A percentile compares a stretch with the other conserved stretches of the same genome.
Evolutionary conservation across 2,329 filamentous ascomycete genomes (phyloP).

Genomic region (Neofusicoccum laricinum): DNA sequence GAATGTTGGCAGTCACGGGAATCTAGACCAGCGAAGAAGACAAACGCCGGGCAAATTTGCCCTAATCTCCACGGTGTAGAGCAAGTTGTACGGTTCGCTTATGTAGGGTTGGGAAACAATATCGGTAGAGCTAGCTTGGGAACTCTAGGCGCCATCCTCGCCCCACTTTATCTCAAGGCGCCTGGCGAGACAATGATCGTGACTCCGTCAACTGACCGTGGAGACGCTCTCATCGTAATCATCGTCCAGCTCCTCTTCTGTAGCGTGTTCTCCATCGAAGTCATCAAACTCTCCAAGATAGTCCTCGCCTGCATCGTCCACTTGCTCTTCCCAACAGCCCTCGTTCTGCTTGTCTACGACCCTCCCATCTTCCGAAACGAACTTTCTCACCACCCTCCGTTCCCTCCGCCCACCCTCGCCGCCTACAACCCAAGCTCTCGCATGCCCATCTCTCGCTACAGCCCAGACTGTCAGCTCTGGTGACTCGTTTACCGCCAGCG

Average conservation of each 20-base stretch:
- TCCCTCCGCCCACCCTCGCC: conserved; percentile 19
- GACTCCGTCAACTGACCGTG: no score
- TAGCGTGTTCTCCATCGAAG: not conserved
- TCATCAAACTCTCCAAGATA: not conserved
- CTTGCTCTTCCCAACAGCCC: not conserved
- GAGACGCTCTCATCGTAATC: not conserved
- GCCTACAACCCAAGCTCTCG: conserved; percentile 48
- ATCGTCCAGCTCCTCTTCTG: not conserved
- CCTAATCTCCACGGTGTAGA: no score
- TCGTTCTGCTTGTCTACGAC: conserved; percentile 22
- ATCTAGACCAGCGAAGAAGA: no score
- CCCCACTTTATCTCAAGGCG: not conserved
- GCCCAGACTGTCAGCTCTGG: conserved; percentile 52
- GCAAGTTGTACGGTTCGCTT: no score
- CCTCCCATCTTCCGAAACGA: conserved; percentile 27
- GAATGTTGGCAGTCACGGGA: no score
- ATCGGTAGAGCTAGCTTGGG: not conserved
- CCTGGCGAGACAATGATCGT: no score
- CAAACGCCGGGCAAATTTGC: no score
- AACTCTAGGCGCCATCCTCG: not conserved
- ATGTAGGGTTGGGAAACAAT: not conserved
- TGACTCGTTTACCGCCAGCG: conserved; percentile 49
- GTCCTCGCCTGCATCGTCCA: not conserved
- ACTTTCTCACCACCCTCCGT: conserved; percentile 11
- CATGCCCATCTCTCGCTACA: conserved; percentile 45